Evolutionary conservation across 176 grass and related monocot genomes (phyloP).

Genomic region (Poa pratensis): DNA sequence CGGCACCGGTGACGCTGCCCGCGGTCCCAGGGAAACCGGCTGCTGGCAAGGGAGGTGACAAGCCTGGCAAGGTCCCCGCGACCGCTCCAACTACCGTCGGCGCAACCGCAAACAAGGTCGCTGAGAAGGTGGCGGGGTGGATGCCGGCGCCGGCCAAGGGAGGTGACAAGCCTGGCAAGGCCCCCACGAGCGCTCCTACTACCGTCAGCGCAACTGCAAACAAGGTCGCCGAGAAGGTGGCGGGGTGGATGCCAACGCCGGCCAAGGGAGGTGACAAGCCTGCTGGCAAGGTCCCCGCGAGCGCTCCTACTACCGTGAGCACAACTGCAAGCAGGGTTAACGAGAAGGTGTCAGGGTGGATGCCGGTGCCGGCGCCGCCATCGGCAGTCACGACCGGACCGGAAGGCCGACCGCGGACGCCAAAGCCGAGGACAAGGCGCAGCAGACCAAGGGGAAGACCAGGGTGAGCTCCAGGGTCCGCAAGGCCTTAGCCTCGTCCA

Average conservation of each 20-base stretch:
- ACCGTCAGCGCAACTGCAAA: not conserved
- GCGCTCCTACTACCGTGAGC: not conserved
- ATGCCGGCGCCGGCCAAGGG: conserved; percentile 30
- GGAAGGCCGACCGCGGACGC: not conserved
- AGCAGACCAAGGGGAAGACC: conserved; percentile 36
- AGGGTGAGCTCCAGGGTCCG: conserved; percentile 38
- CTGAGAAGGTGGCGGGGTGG: not conserved
- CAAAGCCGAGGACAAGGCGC: not conserved
- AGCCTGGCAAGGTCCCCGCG: not conserved
- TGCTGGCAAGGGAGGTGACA: conserved; percentile 4
- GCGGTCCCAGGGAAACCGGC: not conserved
- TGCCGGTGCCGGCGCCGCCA: conserved; percentile 37
- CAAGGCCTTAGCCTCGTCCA: conserved; percentile 46
- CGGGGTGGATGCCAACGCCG: conserved; percentile 30
- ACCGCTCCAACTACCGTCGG: not conserved
- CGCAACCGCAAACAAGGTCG: not conserved
- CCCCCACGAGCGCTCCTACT: not conserved
- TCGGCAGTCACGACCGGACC: not conserved
- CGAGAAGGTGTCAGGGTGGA: not conserved
- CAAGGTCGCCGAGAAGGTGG: not conserved
- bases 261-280: conserved; percentile 13
- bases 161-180: conserved; percentile 6
- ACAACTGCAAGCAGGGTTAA: not conserved
- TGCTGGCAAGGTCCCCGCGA: not conserved
- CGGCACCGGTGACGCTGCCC: not conserved